phyloP scores from a whole-genome alignment of 371 early-diverging fungal genomes.

The Capillidium rhysosporum region DNA sequence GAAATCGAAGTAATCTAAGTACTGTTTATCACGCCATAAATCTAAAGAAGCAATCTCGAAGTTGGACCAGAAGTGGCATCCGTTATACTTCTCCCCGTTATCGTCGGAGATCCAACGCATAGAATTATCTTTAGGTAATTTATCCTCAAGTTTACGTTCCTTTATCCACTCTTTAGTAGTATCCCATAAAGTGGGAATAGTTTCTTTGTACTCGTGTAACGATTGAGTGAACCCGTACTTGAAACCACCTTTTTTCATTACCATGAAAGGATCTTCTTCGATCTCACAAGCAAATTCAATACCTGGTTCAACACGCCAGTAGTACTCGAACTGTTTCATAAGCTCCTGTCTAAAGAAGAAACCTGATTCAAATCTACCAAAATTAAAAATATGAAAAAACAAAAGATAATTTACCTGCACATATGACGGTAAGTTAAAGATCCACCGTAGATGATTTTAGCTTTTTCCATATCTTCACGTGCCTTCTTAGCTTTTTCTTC shows the following conservation, averaged over 20 bases:
- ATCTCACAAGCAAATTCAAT: constrained; percentile 71
- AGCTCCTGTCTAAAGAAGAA: constrained; percentile 69
- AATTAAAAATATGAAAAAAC: constrained; percentile 12
- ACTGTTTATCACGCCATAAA: constrained; percentile 50
- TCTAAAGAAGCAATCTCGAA: constrained; percentile 83
- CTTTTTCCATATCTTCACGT: constrained; percentile 25
- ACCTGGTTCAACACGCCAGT: constrained; percentile 90
- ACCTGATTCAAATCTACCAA: constrained; percentile 83
- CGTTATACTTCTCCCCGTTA: constrained; percentile 12
- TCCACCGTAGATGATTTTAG: constrained; percentile 59
- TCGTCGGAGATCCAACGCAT: constrained; percentile 5
- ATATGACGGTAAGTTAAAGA: constrained; percentile 81
- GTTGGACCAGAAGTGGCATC: constrained; percentile 92
- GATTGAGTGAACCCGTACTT: constrained; percentile 71
- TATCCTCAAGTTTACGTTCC: constrained; percentile 17
- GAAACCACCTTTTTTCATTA: constrained; percentile 57
- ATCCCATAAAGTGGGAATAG: constrained; percentile 67
- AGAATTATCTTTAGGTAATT: constrained; percentile 6
- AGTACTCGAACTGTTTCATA: constrained; percentile 60
- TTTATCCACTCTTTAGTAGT: constrained; percentile 28
- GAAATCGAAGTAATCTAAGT: constrained; percentile 57
- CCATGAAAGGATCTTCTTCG: constrained; percentile 76
- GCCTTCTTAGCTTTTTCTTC: constrained; percentile 19
- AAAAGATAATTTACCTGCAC: constrained; percentile 34
- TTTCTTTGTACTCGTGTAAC: constrained; percentile 47